Evolutionary conservation across 2,329 filamentous ascomycete species (phyloP), one percentile per base, ranked within the genome.

Genomic region (Paraphaeosphaeria sporulosa): DNA sequence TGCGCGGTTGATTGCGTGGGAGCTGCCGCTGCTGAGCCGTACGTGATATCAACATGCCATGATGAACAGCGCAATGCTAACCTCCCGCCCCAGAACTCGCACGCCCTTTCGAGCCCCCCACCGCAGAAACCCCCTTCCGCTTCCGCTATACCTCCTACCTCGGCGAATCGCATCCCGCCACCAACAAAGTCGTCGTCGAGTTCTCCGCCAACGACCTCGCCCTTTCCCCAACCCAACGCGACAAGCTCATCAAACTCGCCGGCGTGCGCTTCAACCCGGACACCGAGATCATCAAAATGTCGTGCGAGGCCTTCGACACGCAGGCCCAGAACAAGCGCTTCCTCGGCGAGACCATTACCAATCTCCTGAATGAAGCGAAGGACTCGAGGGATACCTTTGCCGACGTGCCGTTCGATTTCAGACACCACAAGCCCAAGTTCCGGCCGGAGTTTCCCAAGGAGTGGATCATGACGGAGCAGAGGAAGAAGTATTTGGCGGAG

Each of bases 111-210:
- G 80, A 85, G 62, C 86, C 89, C 2, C 93, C 94, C 1, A 84
- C 86, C 15, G 78, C 84, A 32, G 79, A 87, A 48, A 85, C 91
- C 69, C 88, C 93, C 48, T 87, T 99, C 59, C 90, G 94, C 71
- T 99, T 97, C 88, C 90, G 95, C 71, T 97, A 97, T 83, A 99
- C 95, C 17, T 94, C 90, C 40, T 98, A 98, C 81, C 90, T 99
- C 86, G 94, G 94, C 71, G 95, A 98, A 80, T 83, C 87, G 58
- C 96, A 99, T 80, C 94, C 95, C 0, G 93, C 94, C 2, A 89
- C 93, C 79, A 89, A 89, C 75, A 99, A 99, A 83, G 94, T 99
- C 21, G 94, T 98, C 13, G 88, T 98, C 57, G 92, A 97, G 76
- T 96, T 98, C 80, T 87, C 85, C 64, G 89, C 91, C 17, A 79